These are phyloP conservation scores for Pseudogymnoascus sp. DNA, from an alignment of 2,329 filamentous ascomycete genomes.

Conservation along the genomic window DNA sequence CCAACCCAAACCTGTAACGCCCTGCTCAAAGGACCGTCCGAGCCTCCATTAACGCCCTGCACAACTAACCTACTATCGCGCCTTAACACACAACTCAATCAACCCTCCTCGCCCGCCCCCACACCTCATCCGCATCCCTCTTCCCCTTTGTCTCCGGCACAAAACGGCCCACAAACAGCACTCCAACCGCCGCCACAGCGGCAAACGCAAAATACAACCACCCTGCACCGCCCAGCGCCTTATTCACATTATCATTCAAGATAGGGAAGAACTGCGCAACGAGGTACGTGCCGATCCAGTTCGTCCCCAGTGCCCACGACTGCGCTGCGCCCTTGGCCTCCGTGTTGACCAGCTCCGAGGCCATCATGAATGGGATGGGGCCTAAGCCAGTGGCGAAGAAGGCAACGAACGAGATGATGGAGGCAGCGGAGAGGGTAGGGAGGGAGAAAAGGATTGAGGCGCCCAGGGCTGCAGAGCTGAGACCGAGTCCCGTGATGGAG, in stretches of 20 bases:
- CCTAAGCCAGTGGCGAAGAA: slow-evolving; percentile 88
- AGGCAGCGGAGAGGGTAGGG: slow-evolving; percentile 69
- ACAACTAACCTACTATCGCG: not conserved
- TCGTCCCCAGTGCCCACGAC: slow-evolving; percentile 77
- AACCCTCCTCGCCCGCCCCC: slow-evolving; percentile 54
- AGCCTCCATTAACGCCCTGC: not conserved
- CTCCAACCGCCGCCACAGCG: slow-evolving; percentile 59
- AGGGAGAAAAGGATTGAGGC: slow-evolving; percentile 68
- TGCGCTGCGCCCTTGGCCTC: slow-evolving; percentile 90
- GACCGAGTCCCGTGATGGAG: slow-evolving; percentile 78
- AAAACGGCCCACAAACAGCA: slow-evolving; percentile 60
- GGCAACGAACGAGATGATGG: slow-evolving; percentile 77
- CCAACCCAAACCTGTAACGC: not conserved
- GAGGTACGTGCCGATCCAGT: slow-evolving; percentile 83
- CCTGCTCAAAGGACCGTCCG: not conserved
- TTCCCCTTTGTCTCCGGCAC: slow-evolving; percentile 89
- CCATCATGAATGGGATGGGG: slow-evolving; percentile 89
- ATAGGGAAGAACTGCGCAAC: slow-evolving; percentile 95
- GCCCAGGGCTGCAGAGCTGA: slow-evolving; percentile 67
- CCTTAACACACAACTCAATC: not conserved
- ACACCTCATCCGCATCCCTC: slow-evolving; percentile 80
- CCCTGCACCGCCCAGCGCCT: slow-evolving; percentile 57
- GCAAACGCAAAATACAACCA: slow-evolving; percentile 93
- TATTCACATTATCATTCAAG: slow-evolving; percentile 65
- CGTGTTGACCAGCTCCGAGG: slow-evolving; percentile 80